Evolutionary conservation across 768 basidiomycete genomes (phyloP), one percentile per base, ranked within the genome.

Genomic region (Phylloporus arenicola): DNA sequence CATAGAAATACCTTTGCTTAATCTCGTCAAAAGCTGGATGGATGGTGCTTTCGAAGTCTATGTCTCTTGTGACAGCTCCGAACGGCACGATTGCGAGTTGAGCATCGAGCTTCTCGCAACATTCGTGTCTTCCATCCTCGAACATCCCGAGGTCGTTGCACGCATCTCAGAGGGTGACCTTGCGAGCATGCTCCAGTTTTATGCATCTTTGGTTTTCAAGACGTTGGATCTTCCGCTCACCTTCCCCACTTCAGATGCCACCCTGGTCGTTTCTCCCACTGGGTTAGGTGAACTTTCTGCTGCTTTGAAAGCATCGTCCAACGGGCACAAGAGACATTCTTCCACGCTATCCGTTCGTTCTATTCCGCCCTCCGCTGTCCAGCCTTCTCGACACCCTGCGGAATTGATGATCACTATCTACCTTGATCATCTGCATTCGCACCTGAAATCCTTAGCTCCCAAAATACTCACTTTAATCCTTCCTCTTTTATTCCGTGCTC

Each of bases 401-500:
- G 84, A 88, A 54, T 69, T 85, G 38, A 81, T 82, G 20, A 75
- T 81, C 34, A 65, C 73, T 10, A 71, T 86, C 39, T 89, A 86
- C 61, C 73, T 88, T 16, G 72, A 72, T 52, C 80, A 87, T 61
- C 75, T 88, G 11, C 67, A 71, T n/a, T 72, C 77, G 1, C 81
- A 84, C 51, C 68, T 82, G 41, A 83, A 83, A 60, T 74, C 73
- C 14, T 71, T 88, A 14, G 72, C 82, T 6, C 76, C 82, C 7
- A 65, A 65, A 11, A 74, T 77, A 57, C 75, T 88, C 31, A 62
- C 68, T 12, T 57, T 68, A 31, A 80, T 89, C 46, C 71, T 89
- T n/a, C 83, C 85, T 0, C 71, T 85, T 30, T 77, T 91, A n/a
- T 86, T 88, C 60, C 81, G 84, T 16, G 78, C 77, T 19, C 73